Base-by-base conservation (phyloP, 1,284 basidiomycete species). In the Coniferiporia weirii region DNA sequence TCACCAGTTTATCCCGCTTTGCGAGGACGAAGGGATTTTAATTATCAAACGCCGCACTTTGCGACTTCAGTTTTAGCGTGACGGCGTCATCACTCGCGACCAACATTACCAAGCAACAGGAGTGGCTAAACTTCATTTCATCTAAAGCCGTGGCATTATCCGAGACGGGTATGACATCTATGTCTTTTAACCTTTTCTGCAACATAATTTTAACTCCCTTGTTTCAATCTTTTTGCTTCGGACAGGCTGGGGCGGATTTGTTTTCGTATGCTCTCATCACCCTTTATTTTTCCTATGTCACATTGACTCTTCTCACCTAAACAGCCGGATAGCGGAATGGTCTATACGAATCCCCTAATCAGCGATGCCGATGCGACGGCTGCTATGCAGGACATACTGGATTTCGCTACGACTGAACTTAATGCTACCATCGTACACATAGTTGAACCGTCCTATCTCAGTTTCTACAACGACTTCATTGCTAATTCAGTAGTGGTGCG, bases 161-260 rank as follows among this genome's bases (percentile, higher is more conserved):
- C 17, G 17, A 52, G 12, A 22, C 51, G 17, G 51, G 51, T 52
- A 22, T 12, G 51, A 27, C 27, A 27, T 27, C 27, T 5, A 5
- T 27, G 27, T 27, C 5, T 36, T 52, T 20, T n/a, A 40, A 8
- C 4, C 13, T 36, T 9, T 7, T 12, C 10, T 52, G 9, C 44
- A 46, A n/a, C 44, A 40, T 12, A 9, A 12, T 46, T 19, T 20
- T 4, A n/a, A 46, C 9, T n/a, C 17, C 17, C 17, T 20, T 46
- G 1, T 19, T 17, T 46, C 8, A 19, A 6, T 12, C 19, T 19
- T 46, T n/a, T 19, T 20, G 17, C 4, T 20, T 38, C 10, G 8
- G 13, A n/a, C 22, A 52, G 51, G 51, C 35, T 52, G 51, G 51
- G 51, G 51, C 15, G 51, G 51, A 40, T 52, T 40, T 22, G 38